These are phyloP conservation scores for Penicillium sp. DNA, from an alignment of 2,329 filamentous ascomycete species.

Conservation along the genomic window DNA sequence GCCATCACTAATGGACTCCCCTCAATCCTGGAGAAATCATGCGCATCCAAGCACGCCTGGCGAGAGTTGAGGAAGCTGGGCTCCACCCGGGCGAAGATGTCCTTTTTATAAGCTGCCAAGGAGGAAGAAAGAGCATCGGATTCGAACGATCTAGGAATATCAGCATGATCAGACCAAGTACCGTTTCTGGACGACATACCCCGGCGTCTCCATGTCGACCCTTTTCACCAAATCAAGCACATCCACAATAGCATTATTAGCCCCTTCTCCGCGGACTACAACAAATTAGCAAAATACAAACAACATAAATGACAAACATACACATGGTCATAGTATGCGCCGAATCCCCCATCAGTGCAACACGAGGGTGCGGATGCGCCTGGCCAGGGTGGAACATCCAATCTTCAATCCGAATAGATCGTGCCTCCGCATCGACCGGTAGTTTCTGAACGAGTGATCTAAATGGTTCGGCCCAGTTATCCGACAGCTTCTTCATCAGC, in stretches of 20 bases:
- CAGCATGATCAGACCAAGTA: background rate
- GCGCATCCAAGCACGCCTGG: conserved; percentile 60
- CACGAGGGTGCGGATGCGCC: conserved; percentile 41
- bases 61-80: conserved; percentile 57
- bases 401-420: conserved; percentile 54
- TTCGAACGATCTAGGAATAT: conserved; percentile 14
- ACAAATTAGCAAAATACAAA: background rate
- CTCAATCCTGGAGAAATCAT: conserved; percentile 53
- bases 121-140: conserved; percentile 10
- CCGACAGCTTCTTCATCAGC: conserved; percentile 51
- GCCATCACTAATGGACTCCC: conserved; percentile 45
- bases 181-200: conserved; percentile 2
- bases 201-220: conserved; percentile 23
- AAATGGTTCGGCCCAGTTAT: conserved; percentile 57
- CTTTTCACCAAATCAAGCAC: conserved; percentile 50
- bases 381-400: conserved; percentile 47
- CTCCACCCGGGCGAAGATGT: conserved; percentile 49
- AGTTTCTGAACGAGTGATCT: conserved; percentile 47
- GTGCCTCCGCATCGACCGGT: conserved; percentile 48
- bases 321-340: conserved; percentile 66
- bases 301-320: conserved; percentile 38
- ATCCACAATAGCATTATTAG: conserved; percentile 62
- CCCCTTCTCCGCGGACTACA: conserved; percentile 62
- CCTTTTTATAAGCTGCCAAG: conserved; percentile 48
- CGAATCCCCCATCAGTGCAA: conserved; percentile 59